Evolutionary conservation across 2,329 filamentous ascomycete genomes (phyloP).

Genomic region (Xylariaceae sp.): DNA sequence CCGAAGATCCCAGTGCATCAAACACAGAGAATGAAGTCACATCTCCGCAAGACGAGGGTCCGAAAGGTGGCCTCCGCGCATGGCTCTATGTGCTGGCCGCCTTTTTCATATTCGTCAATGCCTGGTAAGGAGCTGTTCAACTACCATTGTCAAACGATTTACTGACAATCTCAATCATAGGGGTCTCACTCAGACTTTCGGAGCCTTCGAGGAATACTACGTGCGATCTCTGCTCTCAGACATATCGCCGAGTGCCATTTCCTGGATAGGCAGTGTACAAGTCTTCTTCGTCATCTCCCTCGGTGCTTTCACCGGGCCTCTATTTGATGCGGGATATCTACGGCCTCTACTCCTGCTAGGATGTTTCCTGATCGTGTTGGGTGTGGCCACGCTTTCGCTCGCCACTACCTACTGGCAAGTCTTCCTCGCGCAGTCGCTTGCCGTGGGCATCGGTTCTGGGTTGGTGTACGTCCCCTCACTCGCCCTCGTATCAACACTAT

Average conservation of each 20-base stretch:
- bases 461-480: not conserved
- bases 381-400: slow-evolving; percentile 49
- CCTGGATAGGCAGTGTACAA: slow-evolving; percentile 42
- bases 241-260: slow-evolving; percentile 7
- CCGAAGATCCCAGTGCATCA: not conserved
- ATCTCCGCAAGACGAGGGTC: not conserved
- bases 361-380: slow-evolving; percentile 35
- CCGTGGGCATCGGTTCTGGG: slow-evolving; percentile 40
- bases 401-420: slow-evolving; percentile 38
- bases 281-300: slow-evolving; percentile 28
- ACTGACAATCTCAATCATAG: not conserved
- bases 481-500: not conserved
- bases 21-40: not conserved
- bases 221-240: not conserved
- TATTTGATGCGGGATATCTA: slow-evolving; percentile 33
- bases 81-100: slow-evolving; percentile 6
- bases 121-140: slow-evolving; percentile 1
- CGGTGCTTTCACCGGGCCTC: slow-evolving; percentile 11
- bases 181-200: slow-evolving; percentile 4
- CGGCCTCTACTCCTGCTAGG: not conserved
- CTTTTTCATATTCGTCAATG: slow-evolving; percentile 8
- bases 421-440: slow-evolving; percentile 35
- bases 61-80: not conserved
- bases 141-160: no score
- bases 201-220: slow-evolving; percentile 4